Conservation (phyloP, 768 basidiomycete genomes). For the Tricholoma bakamatsutake region DNA sequence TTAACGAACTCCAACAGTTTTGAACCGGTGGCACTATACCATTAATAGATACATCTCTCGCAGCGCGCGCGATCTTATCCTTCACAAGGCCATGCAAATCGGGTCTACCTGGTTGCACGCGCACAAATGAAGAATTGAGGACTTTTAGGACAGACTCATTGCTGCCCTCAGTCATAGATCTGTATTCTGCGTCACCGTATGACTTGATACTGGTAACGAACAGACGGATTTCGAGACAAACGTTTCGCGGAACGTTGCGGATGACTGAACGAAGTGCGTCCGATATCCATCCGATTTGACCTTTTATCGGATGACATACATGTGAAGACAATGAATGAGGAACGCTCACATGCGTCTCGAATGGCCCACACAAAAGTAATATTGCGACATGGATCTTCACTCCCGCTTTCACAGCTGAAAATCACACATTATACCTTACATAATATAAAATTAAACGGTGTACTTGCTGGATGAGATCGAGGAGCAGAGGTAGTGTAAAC, state of each 20-base stretch:
- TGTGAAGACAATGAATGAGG: neutral
- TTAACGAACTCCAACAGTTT: neutral
- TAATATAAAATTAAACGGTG: neutral
- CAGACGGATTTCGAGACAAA: constrained; percentile 34
- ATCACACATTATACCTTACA: neutral
- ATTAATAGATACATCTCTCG: constrained; percentile 33
- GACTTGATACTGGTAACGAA: constrained; percentile 29
- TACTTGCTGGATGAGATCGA: constrained; percentile 34
- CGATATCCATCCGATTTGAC: constrained; percentile 42
- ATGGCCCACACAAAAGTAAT: constrained; percentile 41
- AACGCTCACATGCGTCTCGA: constrained; percentile 29
- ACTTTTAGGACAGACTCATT: constrained; percentile 10
- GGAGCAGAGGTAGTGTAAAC: constrained; percentile 39
- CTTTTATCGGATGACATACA: constrained; percentile 8
- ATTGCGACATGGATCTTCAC: constrained; percentile 21
- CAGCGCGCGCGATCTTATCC: constrained; percentile 22
- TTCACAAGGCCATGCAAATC: constrained; percentile 23
- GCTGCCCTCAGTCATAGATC: neutral
- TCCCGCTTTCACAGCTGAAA: constrained; percentile 21
- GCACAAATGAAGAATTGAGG: constrained; percentile 18
- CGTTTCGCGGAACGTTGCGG: constrained; percentile 18
- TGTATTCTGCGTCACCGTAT: constrained; percentile 13
- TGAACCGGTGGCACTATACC: constrained; percentile 22
- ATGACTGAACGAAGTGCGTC: constrained; percentile 29
- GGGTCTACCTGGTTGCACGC: constrained; percentile 25